phyloP scores from a whole-genome alignment of 2,329 filamentous ascomycete species.

The Talaromyces sp. region DNA sequence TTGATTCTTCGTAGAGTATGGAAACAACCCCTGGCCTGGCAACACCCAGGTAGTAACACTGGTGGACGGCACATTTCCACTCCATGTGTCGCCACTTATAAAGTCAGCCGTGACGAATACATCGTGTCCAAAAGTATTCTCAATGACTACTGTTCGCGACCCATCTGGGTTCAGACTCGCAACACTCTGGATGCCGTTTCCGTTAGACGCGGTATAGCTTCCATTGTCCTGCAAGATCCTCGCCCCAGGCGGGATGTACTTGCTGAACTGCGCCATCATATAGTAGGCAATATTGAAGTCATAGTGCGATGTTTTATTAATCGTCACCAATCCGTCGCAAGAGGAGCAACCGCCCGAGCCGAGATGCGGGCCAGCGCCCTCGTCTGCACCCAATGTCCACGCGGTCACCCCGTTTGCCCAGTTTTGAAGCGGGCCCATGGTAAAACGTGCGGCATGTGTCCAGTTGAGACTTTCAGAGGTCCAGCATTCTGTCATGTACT shows the following conservation, averaged over 20 bases:
- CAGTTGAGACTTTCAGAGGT: conserved; percentile 21
- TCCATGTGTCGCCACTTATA: conserved; percentile 4
- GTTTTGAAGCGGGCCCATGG: conserved; percentile 26
- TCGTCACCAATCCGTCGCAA: conserved; percentile 24
- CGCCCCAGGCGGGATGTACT: conserved; percentile 45
- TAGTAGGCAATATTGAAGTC: conserved; percentile 48
- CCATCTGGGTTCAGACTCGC: conserved; percentile 9
- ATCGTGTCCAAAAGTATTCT: conserved; percentile 7
- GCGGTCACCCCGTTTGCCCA: conserved; percentile 25
- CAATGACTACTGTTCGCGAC: conserved; percentile 8
- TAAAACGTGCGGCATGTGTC: conserved; percentile 23
- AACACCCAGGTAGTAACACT: conserved; percentile 11
- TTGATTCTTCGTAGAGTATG: neutral
- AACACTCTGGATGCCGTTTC: conserved; percentile 6
- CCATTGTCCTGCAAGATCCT: conserved; percentile 6
- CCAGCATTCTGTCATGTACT: conserved; percentile 40
- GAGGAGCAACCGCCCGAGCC: conserved; percentile 22
- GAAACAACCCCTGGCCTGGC: neutral
- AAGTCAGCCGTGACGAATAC: conserved; percentile 5
- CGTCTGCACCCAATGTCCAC: conserved; percentile 27
- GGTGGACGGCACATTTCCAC: conserved; percentile 8
- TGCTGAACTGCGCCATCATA: conserved; percentile 50
- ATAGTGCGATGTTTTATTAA: conserved; percentile 27
- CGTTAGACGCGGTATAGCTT: conserved; percentile 2
- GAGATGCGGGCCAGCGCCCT: conserved; percentile 22